phyloP scores from a whole-genome alignment of 1,284 basidiomycete genomes.

The Farysia itapuensis region DNA sequence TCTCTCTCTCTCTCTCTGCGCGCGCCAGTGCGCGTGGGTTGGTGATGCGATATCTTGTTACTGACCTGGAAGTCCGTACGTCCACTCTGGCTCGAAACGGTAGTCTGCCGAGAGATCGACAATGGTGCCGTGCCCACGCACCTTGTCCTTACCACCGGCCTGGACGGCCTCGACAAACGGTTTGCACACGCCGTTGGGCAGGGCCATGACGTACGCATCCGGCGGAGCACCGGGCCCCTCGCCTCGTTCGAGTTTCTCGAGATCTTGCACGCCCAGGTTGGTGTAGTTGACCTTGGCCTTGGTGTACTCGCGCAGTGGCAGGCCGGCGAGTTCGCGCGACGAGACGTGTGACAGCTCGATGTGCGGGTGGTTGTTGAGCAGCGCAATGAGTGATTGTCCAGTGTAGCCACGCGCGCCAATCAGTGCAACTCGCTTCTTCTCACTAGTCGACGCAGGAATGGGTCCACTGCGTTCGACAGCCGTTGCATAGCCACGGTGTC shows the following conservation, averaged over 20 bases:
- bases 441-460: conserved; percentile 65
- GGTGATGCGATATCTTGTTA: too few relatives aligned
- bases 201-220: conserved; percentile 73
- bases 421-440: conserved; percentile 83
- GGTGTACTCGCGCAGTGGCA: conserved; percentile 77
- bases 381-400: conserved; percentile 82
- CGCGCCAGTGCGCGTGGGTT: too few relatives aligned
- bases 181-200: conserved; percentile 95
- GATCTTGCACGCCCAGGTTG: conserved; percentile 56
- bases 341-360: conserved; percentile 91
- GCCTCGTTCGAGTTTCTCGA: conserved; percentile 55
- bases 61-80: conserved; percentile 98
- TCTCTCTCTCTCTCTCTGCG: too few relatives aligned
- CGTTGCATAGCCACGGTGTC: conserved; percentile 60
- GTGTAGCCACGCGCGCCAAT: conserved; percentile 96
- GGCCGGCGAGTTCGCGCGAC: conserved; percentile 88
- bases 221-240: conserved; percentile 52
- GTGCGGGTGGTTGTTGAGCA: conserved; percentile 82
- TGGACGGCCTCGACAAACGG: conserved; percentile 96
- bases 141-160: conserved; percentile 66
- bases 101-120: conserved; percentile 95
- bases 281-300: conserved; percentile 69
- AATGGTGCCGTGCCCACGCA: conserved; percentile 69
- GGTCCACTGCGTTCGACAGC: conserved; percentile 62
- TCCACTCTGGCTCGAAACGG: conserved; percentile 91